Percentiles rank a stretch among this genome's conserved stretches.
phyloP scores from a whole-genome alignment of 257 asterid species.

The Capsicum rhomboideum region DNA sequence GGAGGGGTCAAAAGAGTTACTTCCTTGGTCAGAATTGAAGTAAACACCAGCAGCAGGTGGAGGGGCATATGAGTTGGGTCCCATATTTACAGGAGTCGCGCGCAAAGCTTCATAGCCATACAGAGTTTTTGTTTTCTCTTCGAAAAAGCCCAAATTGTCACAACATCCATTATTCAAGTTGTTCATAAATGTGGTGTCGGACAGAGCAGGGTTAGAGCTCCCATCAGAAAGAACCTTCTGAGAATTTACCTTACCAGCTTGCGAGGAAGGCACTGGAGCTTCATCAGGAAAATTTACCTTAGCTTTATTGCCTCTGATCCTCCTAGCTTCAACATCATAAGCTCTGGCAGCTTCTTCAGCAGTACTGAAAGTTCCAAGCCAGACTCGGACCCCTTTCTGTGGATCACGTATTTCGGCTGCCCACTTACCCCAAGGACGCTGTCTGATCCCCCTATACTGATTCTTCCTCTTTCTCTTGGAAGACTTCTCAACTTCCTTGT shows the following conservation, averaged over 20 bases:
- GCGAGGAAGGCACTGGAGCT: constrained; percentile 20
- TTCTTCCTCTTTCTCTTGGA: constrained; percentile 28
- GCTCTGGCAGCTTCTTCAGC: constrained; percentile 75
- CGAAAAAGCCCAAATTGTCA: constrained; percentile 30
- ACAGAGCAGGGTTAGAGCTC: background rate
- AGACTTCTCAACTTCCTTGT: constrained; percentile 56
- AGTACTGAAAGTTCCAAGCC: constrained; percentile 48
- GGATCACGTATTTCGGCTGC: constrained; percentile 31
- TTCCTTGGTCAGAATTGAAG: constrained; percentile 73
- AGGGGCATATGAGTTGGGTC: constrained; percentile 25
- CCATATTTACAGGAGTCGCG: constrained; percentile 26
- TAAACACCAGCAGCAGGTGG: constrained; percentile 32
- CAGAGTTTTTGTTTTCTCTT: constrained; percentile 49
- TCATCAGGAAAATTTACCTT: constrained; percentile 25
- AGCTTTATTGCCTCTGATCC: constrained; percentile 26
- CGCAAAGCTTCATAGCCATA: constrained; percentile 19
- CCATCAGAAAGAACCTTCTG: constrained; percentile 21
- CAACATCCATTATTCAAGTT: constrained; percentile 10
- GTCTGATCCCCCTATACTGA: constrained; percentile 24
- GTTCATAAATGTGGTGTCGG: background rate
- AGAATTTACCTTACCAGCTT: constrained; percentile 22
- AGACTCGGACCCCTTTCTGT: constrained; percentile 14
- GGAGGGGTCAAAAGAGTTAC: constrained; percentile 68
- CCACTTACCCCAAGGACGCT: constrained; percentile 35
- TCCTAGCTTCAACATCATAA: constrained; percentile 22